Conservation (phyloP, 495 filamentous ascomycete species). For the Trypethelium eluteriae region DNA sequence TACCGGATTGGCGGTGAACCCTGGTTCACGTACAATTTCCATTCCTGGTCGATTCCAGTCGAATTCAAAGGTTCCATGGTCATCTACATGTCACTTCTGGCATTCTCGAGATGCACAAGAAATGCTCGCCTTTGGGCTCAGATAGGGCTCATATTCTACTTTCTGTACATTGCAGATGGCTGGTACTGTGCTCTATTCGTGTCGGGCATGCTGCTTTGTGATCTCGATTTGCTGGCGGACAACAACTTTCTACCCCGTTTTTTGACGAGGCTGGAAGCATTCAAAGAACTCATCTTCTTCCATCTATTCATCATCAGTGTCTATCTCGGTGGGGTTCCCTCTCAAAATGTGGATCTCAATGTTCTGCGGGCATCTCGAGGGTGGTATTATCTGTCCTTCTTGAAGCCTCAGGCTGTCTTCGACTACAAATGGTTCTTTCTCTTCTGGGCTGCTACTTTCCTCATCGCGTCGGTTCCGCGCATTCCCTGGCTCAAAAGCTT, state of each 20-base stretch:
- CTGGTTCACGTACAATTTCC: conserved; percentile 41
- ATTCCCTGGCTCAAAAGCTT: conserved; percentile 33
- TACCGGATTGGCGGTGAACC: conserved; percentile 43
- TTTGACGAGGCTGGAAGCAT: conserved; percentile 31
- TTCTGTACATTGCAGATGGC: conserved; percentile 45
- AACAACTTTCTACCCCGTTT: conserved; percentile 38
- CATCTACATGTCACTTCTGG: conserved; percentile 18
- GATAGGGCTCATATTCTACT: conserved; percentile 35
- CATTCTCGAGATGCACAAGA: conserved; percentile 15
- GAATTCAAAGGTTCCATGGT: conserved; percentile 24
- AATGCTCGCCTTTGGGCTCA: conserved; percentile 17
- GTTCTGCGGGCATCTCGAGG: conserved; percentile 35
- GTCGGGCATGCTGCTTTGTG: conserved; percentile 43
- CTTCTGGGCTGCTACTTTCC: conserved; percentile 32
- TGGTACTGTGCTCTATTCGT: conserved; percentile 41
- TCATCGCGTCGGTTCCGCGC: conserved; percentile 32
- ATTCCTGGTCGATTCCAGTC: conserved; percentile 24
- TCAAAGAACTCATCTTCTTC: conserved; percentile 42
- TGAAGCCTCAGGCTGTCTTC: conserved; percentile 46
- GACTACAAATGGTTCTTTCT: conserved; percentile 34
- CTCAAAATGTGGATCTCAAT: conserved; percentile 31
- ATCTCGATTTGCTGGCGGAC: conserved; percentile 41
- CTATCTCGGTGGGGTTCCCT: conserved; percentile 42
- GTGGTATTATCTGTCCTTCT: conserved; percentile 42
- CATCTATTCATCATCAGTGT: conserved; percentile 38